Evolutionary conservation across 2,329 filamentous ascomycete species (phyloP), one percentile per base, ranked within the genome.

Genomic region (Orbilia oligospora): DNA sequence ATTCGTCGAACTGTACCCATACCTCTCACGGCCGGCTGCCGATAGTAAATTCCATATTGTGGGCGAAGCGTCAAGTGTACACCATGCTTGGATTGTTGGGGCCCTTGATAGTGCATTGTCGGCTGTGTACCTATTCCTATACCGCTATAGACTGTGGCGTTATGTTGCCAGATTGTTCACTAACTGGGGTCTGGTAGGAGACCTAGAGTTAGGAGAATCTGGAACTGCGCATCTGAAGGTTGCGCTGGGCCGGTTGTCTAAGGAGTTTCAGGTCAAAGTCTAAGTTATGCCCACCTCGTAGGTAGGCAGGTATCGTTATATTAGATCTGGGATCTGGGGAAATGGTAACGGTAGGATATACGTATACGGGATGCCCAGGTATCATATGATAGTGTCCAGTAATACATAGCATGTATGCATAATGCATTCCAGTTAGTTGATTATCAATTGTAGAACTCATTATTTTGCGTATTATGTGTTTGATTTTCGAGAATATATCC

Each of bases 41-140:
- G 76, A 82, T 0, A 80, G 83, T 0, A 82, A 82, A 4, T 81
- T 86, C 0, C 79, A 83, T 18, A 81, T 86, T 8, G 81, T 82
- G 4, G 85, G 85, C 9, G 85, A 86, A 72, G 84, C 85, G 0
- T 64, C 83, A 0, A 84, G 83, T 9, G 80, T 81, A 0, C 83
- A 86, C 20, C 85, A 86, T 30, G 85, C 84, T 0, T 86, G 85
- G 85, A 83, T 86, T 8, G 82, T 83, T 0, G 85, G 85, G 0
- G 81, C 84, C 0, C 75, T 86, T 0, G 84, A 86, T 38, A 85
- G 84, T 22, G 36, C 36, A 5, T 61, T 20, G 8, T 4, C 55
- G 1, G 55, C 55, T 41, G 14, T 61, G 10, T 20, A 41, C 41
- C 30, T 1, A 4, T 61, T 61, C 55, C 12, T 61, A 8, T 38